phyloP scores from a whole-genome alignment of 768 basidiomycete genomes.

The Pulveroboletus frians region DNA sequence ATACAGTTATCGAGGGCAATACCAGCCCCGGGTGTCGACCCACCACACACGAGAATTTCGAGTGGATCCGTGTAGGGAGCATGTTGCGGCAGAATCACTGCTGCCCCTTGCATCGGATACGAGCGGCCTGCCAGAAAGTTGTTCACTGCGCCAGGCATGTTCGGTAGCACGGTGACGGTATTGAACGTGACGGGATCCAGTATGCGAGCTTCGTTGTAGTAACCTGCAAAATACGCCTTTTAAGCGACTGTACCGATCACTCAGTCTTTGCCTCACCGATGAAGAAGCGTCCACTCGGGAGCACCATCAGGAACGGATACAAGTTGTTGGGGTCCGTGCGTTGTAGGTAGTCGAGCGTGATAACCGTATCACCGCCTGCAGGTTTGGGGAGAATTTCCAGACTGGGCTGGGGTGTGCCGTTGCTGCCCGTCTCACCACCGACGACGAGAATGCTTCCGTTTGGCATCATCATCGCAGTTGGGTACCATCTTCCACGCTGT shows the following conservation, averaged over 20 bases:
- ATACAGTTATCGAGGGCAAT: conserved; percentile 66
- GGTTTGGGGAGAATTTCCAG: conserved; percentile 70
- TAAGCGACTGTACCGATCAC: background rate
- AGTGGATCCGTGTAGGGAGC: conserved; percentile 73
- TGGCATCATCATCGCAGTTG: conserved; percentile 58
- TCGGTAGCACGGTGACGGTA: conserved; percentile 57
- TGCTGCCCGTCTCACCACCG: conserved; percentile 71
- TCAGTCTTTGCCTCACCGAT: conserved; percentile 44
- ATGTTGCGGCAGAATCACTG: conserved; percentile 62
- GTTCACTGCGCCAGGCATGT: conserved; percentile 70
- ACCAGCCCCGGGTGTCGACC: conserved; percentile 53
- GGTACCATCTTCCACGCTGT: conserved; percentile 69
- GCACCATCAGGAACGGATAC: conserved; percentile 70
- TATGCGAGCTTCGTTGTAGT: conserved; percentile 79
- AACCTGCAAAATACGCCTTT: conserved; percentile 37
- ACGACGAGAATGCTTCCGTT: conserved; percentile 73
- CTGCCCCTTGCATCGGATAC: conserved; percentile 72
- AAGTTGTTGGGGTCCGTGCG: conserved; percentile 78
- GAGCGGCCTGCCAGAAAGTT: conserved; percentile 69
- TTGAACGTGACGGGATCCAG: conserved; percentile 61
- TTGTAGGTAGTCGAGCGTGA: conserved; percentile 60
- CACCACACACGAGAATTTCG: conserved; percentile 70
- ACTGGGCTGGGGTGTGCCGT: conserved; percentile 59
- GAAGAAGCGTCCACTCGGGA: conserved; percentile 67
- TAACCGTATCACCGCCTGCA: conserved; percentile 52